These are phyloP conservation scores for Saitozyma sp. DNA, from an alignment of 768 basidiomycete species.

Conservation along the genomic window DNA sequence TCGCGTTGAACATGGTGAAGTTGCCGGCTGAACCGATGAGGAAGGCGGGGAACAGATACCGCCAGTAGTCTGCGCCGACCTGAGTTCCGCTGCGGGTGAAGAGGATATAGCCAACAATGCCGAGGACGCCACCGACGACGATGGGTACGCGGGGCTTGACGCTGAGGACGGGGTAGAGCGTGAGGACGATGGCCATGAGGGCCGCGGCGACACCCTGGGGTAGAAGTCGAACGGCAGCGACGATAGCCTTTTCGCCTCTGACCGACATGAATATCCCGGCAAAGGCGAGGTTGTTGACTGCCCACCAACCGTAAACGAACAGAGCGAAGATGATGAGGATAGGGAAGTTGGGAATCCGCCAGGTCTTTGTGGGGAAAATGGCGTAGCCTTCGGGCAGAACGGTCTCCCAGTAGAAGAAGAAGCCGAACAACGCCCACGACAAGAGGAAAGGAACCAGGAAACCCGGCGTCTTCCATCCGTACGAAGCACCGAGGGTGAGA, in stretches of 20 bases:
- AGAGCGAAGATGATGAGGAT: conserved; percentile 44
- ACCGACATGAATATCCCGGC: conserved; percentile 30
- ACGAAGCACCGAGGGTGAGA: conserved; percentile 44
- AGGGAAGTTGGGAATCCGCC: conserved; percentile 49
- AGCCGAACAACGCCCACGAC: conserved; percentile 36
- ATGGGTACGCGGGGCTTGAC: conserved; percentile 22
- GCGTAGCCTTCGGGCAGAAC: conserved; percentile 36
- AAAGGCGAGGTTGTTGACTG: conserved; percentile 29
- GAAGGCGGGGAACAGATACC: conserved; percentile 32
- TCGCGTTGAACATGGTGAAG: conserved; percentile 23
- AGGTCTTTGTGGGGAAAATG: conserved; percentile 40
- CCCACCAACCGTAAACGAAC: conserved; percentile 45
- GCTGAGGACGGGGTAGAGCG: conserved; percentile 12
- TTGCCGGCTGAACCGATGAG: conserved; percentile 31
- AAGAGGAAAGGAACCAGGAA: conserved; percentile 47
- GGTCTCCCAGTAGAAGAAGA: conserved; percentile 47
- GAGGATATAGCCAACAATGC: conserved; percentile 62
- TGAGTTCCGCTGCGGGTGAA: conserved; percentile 21
- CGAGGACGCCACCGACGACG: conserved; percentile 61
- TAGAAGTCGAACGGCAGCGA: conserved; percentile 42
- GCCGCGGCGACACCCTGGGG: conserved; percentile 39
- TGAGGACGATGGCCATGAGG: conserved; percentile 22
- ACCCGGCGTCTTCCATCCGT: conserved; percentile 43
- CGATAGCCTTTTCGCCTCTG: conserved; percentile 29
- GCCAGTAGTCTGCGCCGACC: conserved; percentile 29